A percentile compares a stretch with the other conserved stretches of the same genome.
phyloP scores from a whole-genome alignment of 2,329 filamentous ascomycete genomes.

The Lasiodiplodia sp. region DNA sequence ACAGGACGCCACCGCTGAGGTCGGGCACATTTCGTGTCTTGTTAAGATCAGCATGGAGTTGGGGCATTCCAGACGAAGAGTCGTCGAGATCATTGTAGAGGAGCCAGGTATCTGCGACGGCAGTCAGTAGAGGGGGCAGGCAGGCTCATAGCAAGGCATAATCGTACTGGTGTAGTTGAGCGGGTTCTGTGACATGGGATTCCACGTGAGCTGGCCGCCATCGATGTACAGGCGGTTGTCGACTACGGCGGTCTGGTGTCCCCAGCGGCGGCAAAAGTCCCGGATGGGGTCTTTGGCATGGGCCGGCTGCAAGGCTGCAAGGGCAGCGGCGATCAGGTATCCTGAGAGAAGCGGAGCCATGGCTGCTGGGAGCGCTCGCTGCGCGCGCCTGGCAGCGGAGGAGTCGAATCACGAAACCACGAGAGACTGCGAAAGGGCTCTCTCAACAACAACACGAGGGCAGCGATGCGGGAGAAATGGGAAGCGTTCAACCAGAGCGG shows the following conservation, averaged over 20 bases:
- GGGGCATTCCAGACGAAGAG: constrained; percentile 54
- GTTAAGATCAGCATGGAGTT: constrained; percentile 63
- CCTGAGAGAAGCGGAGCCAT: constrained; percentile 43
- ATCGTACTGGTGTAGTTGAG: constrained; percentile 64
- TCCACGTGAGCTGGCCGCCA: constrained; percentile 66
- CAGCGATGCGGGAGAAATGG: constrained; percentile 18
- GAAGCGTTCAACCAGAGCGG: constrained; percentile 18
- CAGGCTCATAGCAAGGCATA: neutral
- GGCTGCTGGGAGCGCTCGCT: constrained; percentile 38
- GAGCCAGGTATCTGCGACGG: constrained; percentile 58
- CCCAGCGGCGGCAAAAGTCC: constrained; percentile 58
- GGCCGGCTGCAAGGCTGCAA: constrained; percentile 40
- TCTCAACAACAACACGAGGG: constrained; percentile 2
- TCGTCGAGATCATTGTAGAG: constrained; percentile 65
- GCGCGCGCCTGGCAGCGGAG: constrained; percentile 29
- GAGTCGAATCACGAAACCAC: constrained; percentile 34
- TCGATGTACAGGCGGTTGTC: constrained; percentile 69
- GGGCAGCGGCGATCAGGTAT: constrained; percentile 39
- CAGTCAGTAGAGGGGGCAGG: neutral
- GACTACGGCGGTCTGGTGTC: constrained; percentile 67
- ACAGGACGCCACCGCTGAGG: constrained; percentile 59
- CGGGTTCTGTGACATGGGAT: constrained; percentile 56
- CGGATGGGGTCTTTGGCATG: constrained; percentile 57
- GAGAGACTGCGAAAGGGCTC: neutral
- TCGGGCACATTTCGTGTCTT: constrained; percentile 66